A percentile compares a stretch with the other conserved stretches of the same genome.
Conservation (phyloP, 257 asterid genomes). For the Mitragyna speciosa region DNA sequence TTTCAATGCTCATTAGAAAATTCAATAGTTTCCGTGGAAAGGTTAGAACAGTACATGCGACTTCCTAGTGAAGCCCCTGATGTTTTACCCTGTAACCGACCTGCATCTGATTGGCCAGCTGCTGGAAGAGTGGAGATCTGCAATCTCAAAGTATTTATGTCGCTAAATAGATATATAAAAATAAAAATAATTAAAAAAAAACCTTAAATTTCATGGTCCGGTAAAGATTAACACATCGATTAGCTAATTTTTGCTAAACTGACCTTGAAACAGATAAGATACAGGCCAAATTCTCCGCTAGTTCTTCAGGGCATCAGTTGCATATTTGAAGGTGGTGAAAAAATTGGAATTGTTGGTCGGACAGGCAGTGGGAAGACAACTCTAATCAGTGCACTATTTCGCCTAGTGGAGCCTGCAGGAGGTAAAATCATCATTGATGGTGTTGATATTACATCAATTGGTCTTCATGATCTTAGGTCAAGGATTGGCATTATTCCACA, state of each 20-base stretch:
- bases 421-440: constrained; percentile 33
- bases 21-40: constrained; percentile 33
- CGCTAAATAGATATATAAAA: neutral
- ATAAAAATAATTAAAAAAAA: no score
- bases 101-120: constrained; percentile 29
- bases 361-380: constrained; percentile 44
- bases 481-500: constrained; percentile 31
- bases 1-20: constrained; percentile 32
- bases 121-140: constrained; percentile 28
- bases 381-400: constrained; percentile 31
- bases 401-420: constrained; percentile 33
- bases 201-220: neutral
- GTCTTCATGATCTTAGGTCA: constrained; percentile 34
- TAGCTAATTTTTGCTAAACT: neutral
- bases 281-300: constrained; percentile 22
- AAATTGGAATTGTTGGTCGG: constrained; percentile 40
- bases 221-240: neutral
- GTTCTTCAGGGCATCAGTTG: constrained; percentile 33
- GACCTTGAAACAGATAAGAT: constrained; percentile 26
- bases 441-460: constrained; percentile 18
- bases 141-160: constrained; percentile 23
- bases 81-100: constrained; percentile 18
- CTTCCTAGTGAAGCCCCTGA: constrained; percentile 34
- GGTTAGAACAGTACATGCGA: constrained; percentile 32
- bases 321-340: constrained; percentile 30